These are phyloP conservation scores for Elongisporangium prolatum DNA, from an alignment of 352 stramenopile species.

Conservation along the genomic window DNA sequence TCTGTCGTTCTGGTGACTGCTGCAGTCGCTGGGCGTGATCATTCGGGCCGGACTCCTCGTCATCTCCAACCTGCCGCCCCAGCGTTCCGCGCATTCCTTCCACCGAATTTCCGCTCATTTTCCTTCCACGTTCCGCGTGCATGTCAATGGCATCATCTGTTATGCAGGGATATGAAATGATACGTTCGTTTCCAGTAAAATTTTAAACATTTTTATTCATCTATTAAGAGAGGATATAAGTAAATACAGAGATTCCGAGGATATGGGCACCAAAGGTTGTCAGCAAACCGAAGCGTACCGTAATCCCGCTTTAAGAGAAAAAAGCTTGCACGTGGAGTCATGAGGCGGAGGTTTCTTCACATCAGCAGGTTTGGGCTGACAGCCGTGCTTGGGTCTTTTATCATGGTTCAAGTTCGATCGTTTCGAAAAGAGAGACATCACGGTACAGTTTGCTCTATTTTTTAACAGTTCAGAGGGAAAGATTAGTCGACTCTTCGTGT, in stretches of 20 bases:
- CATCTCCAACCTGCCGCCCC: background rate
- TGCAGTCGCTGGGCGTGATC: background rate
- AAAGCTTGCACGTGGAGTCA: background rate
- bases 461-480: background rate
- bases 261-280: background rate
- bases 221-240: background rate
- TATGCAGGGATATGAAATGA: background rate
- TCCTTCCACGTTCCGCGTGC: background rate
- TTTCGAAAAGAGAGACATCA: background rate
- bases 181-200: no score
- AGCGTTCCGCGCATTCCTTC: background rate
- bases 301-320: background rate
- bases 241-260: background rate
- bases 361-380: background rate
- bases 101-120: background rate
- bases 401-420: background rate
- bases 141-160: background rate
- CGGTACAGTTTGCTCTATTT: background rate
- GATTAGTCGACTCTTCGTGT: background rate
- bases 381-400: background rate
- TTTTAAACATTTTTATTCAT: no score
- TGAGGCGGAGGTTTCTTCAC: background rate
- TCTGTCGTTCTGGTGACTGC: background rate
- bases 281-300: background rate
- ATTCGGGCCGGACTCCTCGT: background rate